phyloP scores from a whole-genome alignment of 2,329 filamentous ascomycete species.

The Xylariaceae sp. region DNA sequence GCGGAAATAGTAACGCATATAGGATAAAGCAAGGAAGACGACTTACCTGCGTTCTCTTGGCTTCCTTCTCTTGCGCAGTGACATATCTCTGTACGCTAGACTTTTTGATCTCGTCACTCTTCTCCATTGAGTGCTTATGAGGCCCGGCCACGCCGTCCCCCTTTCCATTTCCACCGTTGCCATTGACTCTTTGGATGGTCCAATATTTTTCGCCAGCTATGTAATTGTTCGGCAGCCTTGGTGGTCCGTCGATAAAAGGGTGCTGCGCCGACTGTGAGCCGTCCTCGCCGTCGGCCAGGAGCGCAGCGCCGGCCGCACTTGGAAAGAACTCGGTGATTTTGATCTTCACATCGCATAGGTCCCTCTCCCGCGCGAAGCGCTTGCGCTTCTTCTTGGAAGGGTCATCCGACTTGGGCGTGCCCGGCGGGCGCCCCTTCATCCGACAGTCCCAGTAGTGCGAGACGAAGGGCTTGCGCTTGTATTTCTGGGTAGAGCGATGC shows the following conservation, averaged over 20 bases:
- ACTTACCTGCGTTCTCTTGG: constrained; percentile 51
- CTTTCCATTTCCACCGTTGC: constrained; percentile 66
- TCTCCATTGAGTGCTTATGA: constrained; percentile 66
- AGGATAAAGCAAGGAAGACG: constrained; percentile 8
- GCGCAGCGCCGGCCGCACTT: constrained; percentile 41
- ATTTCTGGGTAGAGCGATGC: constrained; percentile 71
- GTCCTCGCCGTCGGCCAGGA: constrained; percentile 22
- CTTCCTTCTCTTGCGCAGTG: constrained; percentile 57
- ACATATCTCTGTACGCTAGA: constrained; percentile 65
- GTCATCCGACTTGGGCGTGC: constrained; percentile 71
- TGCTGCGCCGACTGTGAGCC: constrained; percentile 16
- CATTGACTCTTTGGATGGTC: constrained; percentile 71
- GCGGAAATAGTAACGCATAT: no score
- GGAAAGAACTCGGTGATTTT: constrained; percentile 77
- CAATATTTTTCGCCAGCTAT: constrained; percentile 50
- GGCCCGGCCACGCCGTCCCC: constrained; percentile 61
- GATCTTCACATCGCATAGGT: constrained; percentile 82
- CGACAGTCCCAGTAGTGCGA: constrained; percentile 83
- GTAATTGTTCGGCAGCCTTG: constrained; percentile 30
- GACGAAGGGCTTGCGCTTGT: constrained; percentile 75
- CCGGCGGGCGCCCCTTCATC: constrained; percentile 69
- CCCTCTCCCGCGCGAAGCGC: constrained; percentile 63
- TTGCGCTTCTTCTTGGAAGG: constrained; percentile 78
- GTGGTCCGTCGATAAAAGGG: constrained; percentile 14
- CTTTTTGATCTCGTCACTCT: constrained; percentile 75